phyloP scores from a whole-genome alignment of 1,284 basidiomycete species.

The Cryptococcus wingfieldii region DNA sequence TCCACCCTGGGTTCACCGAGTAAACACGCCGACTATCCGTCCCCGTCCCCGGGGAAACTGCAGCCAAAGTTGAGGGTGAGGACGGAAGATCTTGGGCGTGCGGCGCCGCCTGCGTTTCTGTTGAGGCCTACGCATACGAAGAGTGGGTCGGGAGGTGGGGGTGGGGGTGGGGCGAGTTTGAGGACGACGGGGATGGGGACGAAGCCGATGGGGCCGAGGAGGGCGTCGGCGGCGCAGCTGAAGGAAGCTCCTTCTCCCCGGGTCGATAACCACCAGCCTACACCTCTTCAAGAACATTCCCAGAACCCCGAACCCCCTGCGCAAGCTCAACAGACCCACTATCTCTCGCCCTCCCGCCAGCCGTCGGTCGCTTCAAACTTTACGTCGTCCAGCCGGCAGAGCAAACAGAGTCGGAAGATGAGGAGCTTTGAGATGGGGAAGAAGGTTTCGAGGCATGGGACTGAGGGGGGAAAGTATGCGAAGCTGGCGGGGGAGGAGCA shows the following conservation, averaged over 20 bases:
- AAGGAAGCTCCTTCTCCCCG: background rate
- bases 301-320: background rate
- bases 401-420: conserved; percentile 3
- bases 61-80: background rate
- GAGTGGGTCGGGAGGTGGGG: background rate
- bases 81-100: conserved; percentile 2
- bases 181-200: conserved; percentile 19
- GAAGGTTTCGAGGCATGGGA: conserved; percentile 16
- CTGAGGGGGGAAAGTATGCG: conserved; percentile 21
- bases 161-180: conserved; percentile 15
- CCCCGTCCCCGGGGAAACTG: conserved; percentile 1
- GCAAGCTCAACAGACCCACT: conserved; percentile 6
- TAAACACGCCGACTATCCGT: background rate
- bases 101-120: conserved; percentile 22
- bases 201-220: conserved; percentile 12
- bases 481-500: conserved; percentile 26
- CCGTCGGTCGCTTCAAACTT: conserved; percentile 16
- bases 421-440: conserved; percentile 24
- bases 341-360: background rate
- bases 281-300: background rate
- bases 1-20: conserved; percentile 20
- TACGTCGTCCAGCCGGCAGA: conserved; percentile 11
- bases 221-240: conserved; percentile 1
- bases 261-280: background rate
- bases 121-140: conserved; percentile 31